Percentiles rank a stretch among this genome's conserved stretches.
phyloP scores from a whole-genome alignment of 345 rosid genomes.

The Gossypium australe region DNA sequence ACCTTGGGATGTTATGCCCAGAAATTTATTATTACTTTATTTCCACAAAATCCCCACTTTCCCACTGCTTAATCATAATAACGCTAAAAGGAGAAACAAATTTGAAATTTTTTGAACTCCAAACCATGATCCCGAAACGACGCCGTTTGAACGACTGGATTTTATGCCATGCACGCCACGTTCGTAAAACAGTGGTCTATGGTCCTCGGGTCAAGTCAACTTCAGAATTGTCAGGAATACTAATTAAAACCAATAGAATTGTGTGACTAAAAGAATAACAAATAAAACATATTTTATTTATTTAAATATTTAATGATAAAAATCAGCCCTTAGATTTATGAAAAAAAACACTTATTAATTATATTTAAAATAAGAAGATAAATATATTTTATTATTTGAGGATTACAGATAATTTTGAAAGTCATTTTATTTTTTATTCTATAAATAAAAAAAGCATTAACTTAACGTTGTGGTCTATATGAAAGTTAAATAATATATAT shows the following conservation, averaged over 20 bases:
- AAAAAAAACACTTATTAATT: too few relatives aligned
- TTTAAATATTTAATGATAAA: too few relatives aligned
- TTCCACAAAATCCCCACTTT: too few relatives aligned
- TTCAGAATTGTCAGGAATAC: not conserved
- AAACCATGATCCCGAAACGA: not conserved
- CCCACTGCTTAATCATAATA: too few relatives aligned
- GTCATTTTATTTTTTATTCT: too few relatives aligned
- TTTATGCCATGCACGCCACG: not conserved
- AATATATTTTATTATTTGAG: too few relatives aligned
- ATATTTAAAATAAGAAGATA: too few relatives aligned
- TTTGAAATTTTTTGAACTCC: not conserved
- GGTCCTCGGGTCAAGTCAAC: not conserved
- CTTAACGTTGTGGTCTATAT: too few relatives aligned
- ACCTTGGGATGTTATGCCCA: not conserved
- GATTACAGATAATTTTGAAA: too few relatives aligned
- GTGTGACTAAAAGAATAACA: not conserved
- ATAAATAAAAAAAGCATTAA: too few relatives aligned
- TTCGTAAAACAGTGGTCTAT: not conserved
- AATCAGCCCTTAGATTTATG: too few relatives aligned
- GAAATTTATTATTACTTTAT: not conserved
- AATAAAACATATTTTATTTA: not conserved
- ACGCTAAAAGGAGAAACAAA: not conserved
- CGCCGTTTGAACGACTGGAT: not conserved
- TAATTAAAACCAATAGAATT: not conserved
- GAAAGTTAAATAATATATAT: too few relatives aligned